Conservation (phyloP, 768 basidiomycete species). For the Leccinum boreale region DNA sequence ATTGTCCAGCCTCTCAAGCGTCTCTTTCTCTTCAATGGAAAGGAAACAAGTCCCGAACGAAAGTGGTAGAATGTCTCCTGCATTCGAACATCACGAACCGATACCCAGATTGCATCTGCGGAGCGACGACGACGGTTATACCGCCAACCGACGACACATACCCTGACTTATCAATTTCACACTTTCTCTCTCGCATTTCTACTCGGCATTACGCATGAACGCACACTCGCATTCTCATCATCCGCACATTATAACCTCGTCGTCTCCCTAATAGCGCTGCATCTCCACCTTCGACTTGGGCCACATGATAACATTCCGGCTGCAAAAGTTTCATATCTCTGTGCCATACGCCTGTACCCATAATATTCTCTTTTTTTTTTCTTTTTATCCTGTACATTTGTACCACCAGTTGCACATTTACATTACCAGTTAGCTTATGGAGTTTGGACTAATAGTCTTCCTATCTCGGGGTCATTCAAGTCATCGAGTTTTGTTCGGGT, state of each 20-base stretch:
- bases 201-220: conserved; percentile 20
- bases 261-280: conserved; percentile 31
- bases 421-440: conserved; percentile 33
- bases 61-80: conserved; percentile 23
- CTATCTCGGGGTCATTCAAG: conserved; percentile 23
- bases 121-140: conserved; percentile 31
- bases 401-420: conserved; percentile 35
- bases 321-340: conserved; percentile 22
- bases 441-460: conserved; percentile 31
- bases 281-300: conserved; percentile 16
- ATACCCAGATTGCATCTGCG: conserved; percentile 30
- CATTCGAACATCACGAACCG: conserved; percentile 15
- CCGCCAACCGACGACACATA: conserved; percentile 32
- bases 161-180: conserved; percentile 34
- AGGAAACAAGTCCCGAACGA: conserved; percentile 30
- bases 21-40: conserved; percentile 66
- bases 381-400: conserved; percentile 27
- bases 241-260: conserved; percentile 29
- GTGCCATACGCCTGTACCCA: conserved; percentile 35
- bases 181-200: conserved; percentile 17
- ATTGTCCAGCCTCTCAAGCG: conserved; percentile 55
- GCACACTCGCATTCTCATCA: conserved; percentile 27
- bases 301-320: conserved; percentile 15
- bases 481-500: conserved; percentile 28
- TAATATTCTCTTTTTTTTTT: conserved; percentile 26